These are phyloP conservation scores for Boletus fagicola DNA, from an alignment of 768 basidiomycete genomes.

Conservation along the genomic window DNA sequence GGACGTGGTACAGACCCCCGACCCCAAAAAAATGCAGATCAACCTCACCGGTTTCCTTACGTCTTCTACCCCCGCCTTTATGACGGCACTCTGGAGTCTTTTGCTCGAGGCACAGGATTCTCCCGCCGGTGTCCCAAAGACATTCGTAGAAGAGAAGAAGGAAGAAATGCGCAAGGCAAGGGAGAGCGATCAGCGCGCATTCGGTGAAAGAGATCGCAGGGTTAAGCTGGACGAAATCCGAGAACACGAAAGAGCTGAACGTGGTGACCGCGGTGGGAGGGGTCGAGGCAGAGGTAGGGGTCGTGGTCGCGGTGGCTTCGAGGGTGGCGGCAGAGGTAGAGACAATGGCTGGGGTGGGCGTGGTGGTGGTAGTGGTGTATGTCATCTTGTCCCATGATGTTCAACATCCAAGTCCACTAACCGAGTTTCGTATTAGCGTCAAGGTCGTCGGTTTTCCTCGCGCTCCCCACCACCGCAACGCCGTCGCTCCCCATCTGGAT, in stretches of 20 bases:
- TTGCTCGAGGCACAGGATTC: conserved; percentile 92
- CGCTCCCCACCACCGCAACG: conserved; percentile 49
- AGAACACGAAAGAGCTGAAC: conserved; percentile 52
- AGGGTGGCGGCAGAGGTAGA: conserved; percentile 47
- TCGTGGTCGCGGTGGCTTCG: conserved; percentile 47
- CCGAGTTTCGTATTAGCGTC: conserved; percentile 32
- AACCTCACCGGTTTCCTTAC: conserved; percentile 91
- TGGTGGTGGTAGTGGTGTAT: conserved; percentile 38
- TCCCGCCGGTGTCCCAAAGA: conserved; percentile 83
- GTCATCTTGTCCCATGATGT: conserved; percentile 7
- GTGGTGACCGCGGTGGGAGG: conserved; percentile 43
- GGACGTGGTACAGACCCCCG: conserved; percentile 59
- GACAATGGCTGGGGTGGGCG: conserved; percentile 68
- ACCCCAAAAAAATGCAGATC: conserved; percentile 95
- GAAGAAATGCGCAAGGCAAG: conserved; percentile 77
- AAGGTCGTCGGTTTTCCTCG: conserved; percentile 44
- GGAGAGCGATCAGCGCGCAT: conserved; percentile 58
- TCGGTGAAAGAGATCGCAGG: conserved; percentile 72
- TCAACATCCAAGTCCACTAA: conserved; percentile 7
- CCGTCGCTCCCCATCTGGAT: conserved; percentile 42
- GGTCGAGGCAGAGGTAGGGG: conserved; percentile 62
- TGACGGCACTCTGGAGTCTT: conserved; percentile 84
- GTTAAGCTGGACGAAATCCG: conserved; percentile 67
- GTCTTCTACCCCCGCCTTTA: conserved; percentile 81
- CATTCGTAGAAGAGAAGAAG: conserved; percentile 91